Conservation (phyloP, 306 rosid species). For the Cyclanthera cordifolia region DNA sequence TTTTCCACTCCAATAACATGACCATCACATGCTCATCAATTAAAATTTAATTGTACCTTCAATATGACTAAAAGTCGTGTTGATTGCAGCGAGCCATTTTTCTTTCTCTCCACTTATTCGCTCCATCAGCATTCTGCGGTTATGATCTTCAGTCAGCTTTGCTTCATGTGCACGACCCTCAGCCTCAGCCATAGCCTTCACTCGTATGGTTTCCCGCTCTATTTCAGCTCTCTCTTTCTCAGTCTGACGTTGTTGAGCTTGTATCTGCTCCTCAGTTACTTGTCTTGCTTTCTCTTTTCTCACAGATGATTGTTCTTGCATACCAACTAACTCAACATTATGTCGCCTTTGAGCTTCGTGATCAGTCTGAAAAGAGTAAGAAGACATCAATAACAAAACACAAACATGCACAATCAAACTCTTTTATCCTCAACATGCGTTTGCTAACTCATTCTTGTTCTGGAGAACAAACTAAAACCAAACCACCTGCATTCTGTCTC, state of each 20-base stretch:
- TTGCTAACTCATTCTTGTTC: not conserved
- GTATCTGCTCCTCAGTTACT: constrained; percentile 84
- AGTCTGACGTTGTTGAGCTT: constrained; percentile 78
- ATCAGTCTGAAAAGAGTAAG: constrained; percentile 42
- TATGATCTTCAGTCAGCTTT: constrained; percentile 76
- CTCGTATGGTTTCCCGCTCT: constrained; percentile 83
- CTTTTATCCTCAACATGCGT: not conserved
- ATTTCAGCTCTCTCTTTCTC: constrained; percentile 87
- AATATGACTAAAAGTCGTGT: constrained; percentile 80
- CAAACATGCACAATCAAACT: not conserved
- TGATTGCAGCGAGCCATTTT: constrained; percentile 98
- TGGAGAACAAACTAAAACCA: constrained; percentile 11
- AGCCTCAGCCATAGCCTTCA: constrained; percentile 88
- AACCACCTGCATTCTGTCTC: constrained; percentile 85
- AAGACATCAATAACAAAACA: constrained; percentile 12
- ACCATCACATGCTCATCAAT: not conserved
- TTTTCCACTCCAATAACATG: not conserved
- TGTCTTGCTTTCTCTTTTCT: constrained; percentile 78
- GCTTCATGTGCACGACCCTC: constrained; percentile 87
- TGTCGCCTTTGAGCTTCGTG: constrained; percentile 78
- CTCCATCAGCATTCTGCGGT: constrained; percentile 77
- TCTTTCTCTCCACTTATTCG: constrained; percentile 81
- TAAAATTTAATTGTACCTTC: constrained; percentile 49
- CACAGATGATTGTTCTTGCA: constrained; percentile 83
- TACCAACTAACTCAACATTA: constrained; percentile 78